These are phyloP conservation scores for Colletotrichum sp. DNA, from an alignment of 2,329 filamentous ascomycete genomes.

Conservation along the genomic window DNA sequence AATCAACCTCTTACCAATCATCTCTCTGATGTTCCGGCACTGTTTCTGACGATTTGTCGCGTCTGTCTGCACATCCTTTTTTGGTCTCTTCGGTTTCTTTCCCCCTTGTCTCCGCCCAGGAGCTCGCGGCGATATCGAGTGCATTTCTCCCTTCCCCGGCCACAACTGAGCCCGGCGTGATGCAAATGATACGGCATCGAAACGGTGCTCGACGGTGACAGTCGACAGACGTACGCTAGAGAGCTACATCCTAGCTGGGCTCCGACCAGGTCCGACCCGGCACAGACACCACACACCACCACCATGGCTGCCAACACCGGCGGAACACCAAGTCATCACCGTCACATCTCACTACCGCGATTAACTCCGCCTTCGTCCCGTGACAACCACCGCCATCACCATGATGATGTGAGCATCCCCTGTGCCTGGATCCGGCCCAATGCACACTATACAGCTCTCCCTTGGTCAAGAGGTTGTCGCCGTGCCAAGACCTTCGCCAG, in stretches of 20 bases:
- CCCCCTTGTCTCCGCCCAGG: neutral
- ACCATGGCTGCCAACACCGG: neutral
- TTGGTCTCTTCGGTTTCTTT: neutral
- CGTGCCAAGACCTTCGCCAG: neutral
- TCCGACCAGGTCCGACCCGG: neutral
- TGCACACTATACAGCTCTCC: neutral
- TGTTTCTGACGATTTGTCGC: neutral
- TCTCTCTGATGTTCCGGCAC: neutral
- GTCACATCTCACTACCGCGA: constrained; percentile 3
- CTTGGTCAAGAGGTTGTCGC: neutral
- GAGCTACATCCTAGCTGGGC: neutral
- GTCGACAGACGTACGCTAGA: neutral
- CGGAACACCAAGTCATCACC: neutral
- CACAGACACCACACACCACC: neutral
- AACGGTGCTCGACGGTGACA: neutral
- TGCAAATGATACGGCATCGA: neutral
- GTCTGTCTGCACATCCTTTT: neutral
- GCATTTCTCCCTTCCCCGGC: neutral
- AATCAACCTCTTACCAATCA: neutral
- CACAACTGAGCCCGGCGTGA: neutral
- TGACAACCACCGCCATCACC: neutral
- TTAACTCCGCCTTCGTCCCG: neutral
- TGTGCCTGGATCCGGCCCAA: neutral
- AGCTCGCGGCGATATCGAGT: neutral
- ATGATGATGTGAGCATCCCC: neutral